Evolutionary conservation across 345 rosid species (phyloP).

Genomic region (Raphanus sativus): DNA sequence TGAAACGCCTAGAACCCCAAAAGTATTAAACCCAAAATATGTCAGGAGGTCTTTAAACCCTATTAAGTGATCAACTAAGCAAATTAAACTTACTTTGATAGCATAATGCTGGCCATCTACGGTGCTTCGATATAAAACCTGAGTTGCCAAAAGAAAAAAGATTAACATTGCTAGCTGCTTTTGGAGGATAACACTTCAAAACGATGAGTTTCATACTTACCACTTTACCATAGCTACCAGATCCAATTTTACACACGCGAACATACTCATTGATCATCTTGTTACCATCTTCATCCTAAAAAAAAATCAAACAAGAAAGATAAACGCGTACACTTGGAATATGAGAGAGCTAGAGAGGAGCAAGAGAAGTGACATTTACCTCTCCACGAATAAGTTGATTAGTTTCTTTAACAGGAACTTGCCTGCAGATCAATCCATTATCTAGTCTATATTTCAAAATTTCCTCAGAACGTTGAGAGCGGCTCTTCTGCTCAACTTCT

Average conservation of each 20-base stretch:
- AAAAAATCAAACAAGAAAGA: conserved; percentile 18
- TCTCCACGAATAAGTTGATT: conserved; percentile 73
- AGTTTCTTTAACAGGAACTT: conserved; percentile 86
- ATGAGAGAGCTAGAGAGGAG: background rate
- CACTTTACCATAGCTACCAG: conserved; percentile 99
- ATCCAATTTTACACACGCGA: conserved; percentile 75
- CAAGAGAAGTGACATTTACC: conserved; percentile 43
- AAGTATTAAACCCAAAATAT: conserved; percentile 2
- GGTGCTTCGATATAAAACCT: conserved; percentile 84
- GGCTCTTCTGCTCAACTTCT: conserved; percentile 55
- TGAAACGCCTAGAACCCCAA: conserved; percentile 72
- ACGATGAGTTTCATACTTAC: conserved; percentile 47
- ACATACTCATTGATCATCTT: conserved; percentile 91
- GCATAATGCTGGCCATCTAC: conserved; percentile 83
- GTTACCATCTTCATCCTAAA: conserved; percentile 90
- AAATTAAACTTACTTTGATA: conserved; percentile 59
- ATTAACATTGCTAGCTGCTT: background rate
- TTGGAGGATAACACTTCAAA: background rate
- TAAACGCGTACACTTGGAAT: background rate
- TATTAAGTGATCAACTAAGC: background rate
- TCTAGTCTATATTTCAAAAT: conserved; percentile 66
- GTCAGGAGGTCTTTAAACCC: conserved; percentile 11
- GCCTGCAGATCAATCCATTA: conserved; percentile 84
- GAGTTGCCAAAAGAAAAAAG: conserved; percentile 13
- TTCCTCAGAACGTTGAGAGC: conserved; percentile 65